phyloP scores from a whole-genome alignment of 441 rosid species.

The Gossypium schwendimanii region DNA sequence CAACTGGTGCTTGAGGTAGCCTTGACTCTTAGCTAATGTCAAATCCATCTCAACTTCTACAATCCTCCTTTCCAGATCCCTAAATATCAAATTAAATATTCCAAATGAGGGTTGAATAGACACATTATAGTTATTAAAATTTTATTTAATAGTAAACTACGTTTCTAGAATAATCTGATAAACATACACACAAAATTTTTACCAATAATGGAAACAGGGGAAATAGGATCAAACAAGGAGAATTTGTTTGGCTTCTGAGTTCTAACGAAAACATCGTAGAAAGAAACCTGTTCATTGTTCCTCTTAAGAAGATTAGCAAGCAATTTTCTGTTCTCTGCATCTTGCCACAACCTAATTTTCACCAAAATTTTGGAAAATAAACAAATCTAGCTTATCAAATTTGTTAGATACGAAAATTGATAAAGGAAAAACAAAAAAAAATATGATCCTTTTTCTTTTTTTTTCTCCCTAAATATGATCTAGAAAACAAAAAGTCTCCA shows the following conservation, averaged over 20 bases:
- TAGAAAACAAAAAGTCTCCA: neutral
- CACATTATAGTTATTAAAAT: neutral
- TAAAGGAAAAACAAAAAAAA: neutral
- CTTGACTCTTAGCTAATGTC: constrained; percentile 85
- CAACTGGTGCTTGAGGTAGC: constrained; percentile 53
- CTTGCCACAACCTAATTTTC: constrained; percentile 81
- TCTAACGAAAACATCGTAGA: neutral
- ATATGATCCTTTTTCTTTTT: neutral
- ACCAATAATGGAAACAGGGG: neutral
- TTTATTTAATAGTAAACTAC: neutral
- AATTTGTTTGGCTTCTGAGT: neutral
- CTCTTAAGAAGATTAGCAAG: constrained; percentile 61
- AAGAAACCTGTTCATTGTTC: constrained; percentile 62
- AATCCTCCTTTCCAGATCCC: constrained; percentile 82
- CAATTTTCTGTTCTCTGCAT: constrained; percentile 68
- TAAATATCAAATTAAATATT: constrained; percentile 16
- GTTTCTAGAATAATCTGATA: neutral
- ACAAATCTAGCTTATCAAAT: neutral
- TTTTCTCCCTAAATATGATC: neutral
- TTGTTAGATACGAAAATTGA: neutral
- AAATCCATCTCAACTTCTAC: constrained; percentile 90
- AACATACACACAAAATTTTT: neutral
- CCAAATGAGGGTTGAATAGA: constrained; percentile 2
- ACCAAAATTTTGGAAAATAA: neutral
- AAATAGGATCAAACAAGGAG: neutral